These are phyloP conservation scores for Calonectria multiphialidica DNA, from an alignment of 2,329 filamentous ascomycete species.

Conservation along the genomic window DNA sequence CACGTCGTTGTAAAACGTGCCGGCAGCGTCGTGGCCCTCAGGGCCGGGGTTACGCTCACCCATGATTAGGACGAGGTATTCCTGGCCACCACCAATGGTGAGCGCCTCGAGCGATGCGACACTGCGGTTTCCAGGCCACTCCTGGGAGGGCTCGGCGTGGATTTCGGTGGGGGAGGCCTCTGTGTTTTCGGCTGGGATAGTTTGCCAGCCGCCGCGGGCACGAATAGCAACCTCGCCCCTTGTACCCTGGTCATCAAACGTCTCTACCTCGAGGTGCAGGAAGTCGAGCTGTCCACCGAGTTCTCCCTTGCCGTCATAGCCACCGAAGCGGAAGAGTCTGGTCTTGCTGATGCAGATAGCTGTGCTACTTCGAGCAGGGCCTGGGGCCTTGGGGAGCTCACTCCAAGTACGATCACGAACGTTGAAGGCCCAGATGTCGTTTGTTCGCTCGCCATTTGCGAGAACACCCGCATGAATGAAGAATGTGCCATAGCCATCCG, in stretches of 20 bases:
- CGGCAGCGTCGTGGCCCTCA: conserved; percentile 63
- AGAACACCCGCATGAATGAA: conserved; percentile 84
- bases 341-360: conserved; percentile 74
- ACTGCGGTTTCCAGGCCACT: conserved; percentile 66
- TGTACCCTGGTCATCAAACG: conserved; percentile 63
- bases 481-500: conserved; percentile 74
- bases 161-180: conserved; percentile 52
- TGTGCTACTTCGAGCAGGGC: conserved; percentile 74
- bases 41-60: conserved; percentile 66
- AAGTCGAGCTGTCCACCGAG: conserved; percentile 80
- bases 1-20: conserved; percentile 69
- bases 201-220: conserved; percentile 67
- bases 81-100: conserved; percentile 68
- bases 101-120: conserved; percentile 68
- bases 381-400: conserved; percentile 75
- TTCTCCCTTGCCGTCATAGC: conserved; percentile 78
- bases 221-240: conserved; percentile 63
- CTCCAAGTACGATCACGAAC: conserved; percentile 74
- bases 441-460: conserved; percentile 68
- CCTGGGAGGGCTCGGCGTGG: conserved; percentile 47
- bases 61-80: conserved; percentile 72
- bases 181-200: conserved; percentile 55
- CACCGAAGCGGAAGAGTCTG: conserved; percentile 82
- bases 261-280: conserved; percentile 67
- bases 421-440: conserved; percentile 85